Evolutionary conservation across 495 filamentous ascomycete species (phyloP), one percentile per base, ranked within the genome.

Genomic region (Penicillium pancosmium): DNA sequence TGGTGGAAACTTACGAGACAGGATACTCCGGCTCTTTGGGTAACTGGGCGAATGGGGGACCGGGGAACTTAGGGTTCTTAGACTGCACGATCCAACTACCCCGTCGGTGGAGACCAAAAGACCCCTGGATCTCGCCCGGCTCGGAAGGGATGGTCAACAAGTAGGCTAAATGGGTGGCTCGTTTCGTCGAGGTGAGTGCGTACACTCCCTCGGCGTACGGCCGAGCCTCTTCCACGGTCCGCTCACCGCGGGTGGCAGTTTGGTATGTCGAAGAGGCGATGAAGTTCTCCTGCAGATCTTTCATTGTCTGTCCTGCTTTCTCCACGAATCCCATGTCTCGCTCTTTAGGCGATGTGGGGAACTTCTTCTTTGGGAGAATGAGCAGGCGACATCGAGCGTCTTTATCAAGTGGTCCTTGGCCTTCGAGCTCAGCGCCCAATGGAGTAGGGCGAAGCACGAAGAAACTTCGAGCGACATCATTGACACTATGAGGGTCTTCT

Each of bases 191-290:
- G 0, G 87, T 91, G 52, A 97, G 86, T 1, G 88, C 89, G 67
- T 98, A 97, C 16, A 96, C 85, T 2, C 93, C 93, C 73, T 96
- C 91, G 0, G 86, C 92, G 33, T 92, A 82, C 1, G 90, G 89
- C 2, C 82, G 84, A 12, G 90, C 89, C 2, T 90, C 84, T 3
- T 89, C 88, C 7, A 76, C 80, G 33, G 86, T 85, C n/a, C 90
- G 83, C 33, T 85, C 83, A 7, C 86, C 93, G 3, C 67, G 77
- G 2, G 92, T 96, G 68, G 91, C 86, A 16, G 93, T 97, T 49
- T 83, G 75, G 69, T 96, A 94, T 15, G 87, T 85, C 1, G 70
- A 79, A 7, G 83, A 80, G 4, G 81, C 73, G 47, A 96, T 78
- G 70, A 92, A 90, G 13, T 80, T 82, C 2, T 90, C 86, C 61